phyloP scores from a whole-genome alignment of 257 asterid species.

The Perilla frutescens region DNA sequence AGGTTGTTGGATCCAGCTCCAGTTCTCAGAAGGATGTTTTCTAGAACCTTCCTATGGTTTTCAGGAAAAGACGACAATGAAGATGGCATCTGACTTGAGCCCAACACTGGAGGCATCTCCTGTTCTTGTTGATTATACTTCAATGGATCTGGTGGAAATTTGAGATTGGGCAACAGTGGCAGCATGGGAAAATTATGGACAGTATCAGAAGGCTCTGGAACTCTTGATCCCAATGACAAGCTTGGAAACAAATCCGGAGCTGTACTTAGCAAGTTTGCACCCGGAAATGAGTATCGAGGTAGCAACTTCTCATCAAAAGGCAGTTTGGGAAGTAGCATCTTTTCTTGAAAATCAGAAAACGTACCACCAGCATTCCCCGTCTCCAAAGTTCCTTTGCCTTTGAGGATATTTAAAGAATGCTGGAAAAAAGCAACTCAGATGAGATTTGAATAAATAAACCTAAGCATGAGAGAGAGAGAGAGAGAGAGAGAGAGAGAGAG shows the following conservation, averaged over 20 bases:
- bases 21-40: slow-evolving; percentile 74
- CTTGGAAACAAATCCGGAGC: slow-evolving; percentile 67
- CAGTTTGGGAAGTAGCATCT: slow-evolving; percentile 66
- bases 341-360: slow-evolving; percentile 72
- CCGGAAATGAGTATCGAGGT: slow-evolving; percentile 65
- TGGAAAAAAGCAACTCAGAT: slow-evolving; percentile 48
- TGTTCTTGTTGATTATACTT: slow-evolving; percentile 62
- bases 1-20: slow-evolving; percentile 69
- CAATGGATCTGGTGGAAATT: slow-evolving; percentile 58
- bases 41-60: slow-evolving; percentile 82
- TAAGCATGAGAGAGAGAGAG: slow-evolving; percentile 25
- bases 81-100: slow-evolving; percentile 61
- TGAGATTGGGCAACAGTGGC: slow-evolving; percentile 76
- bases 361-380: slow-evolving; percentile 50
- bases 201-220: slow-evolving; percentile 48
- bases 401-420: slow-evolving; percentile 50
- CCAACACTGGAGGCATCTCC: slow-evolving; percentile 60
- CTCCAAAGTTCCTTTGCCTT: slow-evolving; percentile 71
- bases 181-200: slow-evolving; percentile 57
- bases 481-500: slow-evolving; percentile 35
- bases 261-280: slow-evolving; percentile 51
- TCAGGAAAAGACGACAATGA: slow-evolving; percentile 78
- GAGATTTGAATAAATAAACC: slow-evolving; percentile 15
- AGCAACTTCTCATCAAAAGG: slow-evolving; percentile 75
- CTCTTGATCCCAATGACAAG: slow-evolving; percentile 81